phyloP scores from a whole-genome alignment of 2,329 filamentous ascomycete genomes.

The Fusarium praegraminearum region DNA sequence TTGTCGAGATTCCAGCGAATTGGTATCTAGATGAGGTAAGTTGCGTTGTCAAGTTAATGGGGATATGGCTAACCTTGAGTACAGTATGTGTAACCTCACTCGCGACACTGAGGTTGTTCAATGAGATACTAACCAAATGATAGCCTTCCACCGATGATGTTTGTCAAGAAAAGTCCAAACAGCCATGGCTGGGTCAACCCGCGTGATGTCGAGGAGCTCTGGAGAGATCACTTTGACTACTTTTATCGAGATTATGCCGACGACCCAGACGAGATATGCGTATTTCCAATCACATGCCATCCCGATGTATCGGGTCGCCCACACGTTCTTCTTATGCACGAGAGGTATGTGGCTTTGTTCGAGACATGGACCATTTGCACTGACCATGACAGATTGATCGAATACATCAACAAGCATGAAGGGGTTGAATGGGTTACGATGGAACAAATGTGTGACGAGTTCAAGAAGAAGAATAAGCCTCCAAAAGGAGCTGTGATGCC shows the following conservation, averaged over 20 bases:
- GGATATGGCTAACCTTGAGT: too few relatives aligned
- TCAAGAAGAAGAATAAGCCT: conserved; percentile 73
- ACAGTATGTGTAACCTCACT: too few relatives aligned
- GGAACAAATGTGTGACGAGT: conserved; percentile 78
- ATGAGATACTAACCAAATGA: too few relatives aligned
- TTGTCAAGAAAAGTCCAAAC: conserved; percentile 74
- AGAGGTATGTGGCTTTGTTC: conserved; percentile 65
- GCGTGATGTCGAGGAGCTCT: conserved; percentile 73
- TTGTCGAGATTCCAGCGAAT: conserved; percentile 71
- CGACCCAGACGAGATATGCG: conserved; percentile 73
- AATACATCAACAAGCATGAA: conserved; percentile 72
- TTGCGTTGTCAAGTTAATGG: too few relatives aligned
- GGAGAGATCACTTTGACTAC: conserved; percentile 77
- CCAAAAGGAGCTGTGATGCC: conserved; percentile 64
- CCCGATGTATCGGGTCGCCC: conserved; percentile 79
- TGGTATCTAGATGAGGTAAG: conserved; percentile 71
- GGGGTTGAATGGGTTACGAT: conserved; percentile 77
- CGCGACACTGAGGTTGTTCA: too few relatives aligned
- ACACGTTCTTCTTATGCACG: conserved; percentile 79
- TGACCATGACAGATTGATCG: conserved; percentile 59
- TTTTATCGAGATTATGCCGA: conserved; percentile 71
- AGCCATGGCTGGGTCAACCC: conserved; percentile 71
- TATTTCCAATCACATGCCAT: conserved; percentile 83
- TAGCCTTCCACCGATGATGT: conserved; percentile 74
- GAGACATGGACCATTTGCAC: accelerated